phyloP scores from a whole-genome alignment of 352 stramenopile species.

The Pythium inflatum region DNA sequence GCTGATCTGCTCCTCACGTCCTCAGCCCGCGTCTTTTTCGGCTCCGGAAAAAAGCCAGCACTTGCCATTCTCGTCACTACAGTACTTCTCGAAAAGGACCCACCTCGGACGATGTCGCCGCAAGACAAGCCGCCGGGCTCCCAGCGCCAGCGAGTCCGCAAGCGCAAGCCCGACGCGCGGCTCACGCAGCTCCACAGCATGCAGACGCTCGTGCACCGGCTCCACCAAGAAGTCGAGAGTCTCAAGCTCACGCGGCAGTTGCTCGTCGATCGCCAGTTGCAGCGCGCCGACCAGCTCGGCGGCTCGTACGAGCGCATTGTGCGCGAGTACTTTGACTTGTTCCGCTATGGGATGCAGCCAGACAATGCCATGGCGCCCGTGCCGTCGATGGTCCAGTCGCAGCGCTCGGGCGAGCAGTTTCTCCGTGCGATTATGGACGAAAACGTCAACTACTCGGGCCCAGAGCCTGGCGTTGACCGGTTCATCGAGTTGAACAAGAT shows the following conservation, averaged over 20 bases:
- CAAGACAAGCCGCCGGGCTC: constrained; percentile 13
- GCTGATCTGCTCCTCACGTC: no score
- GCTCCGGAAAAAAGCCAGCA: no score
- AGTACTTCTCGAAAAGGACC: no score
- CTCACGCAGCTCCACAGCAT: constrained; percentile 20
- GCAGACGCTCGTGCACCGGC: constrained; percentile 22
- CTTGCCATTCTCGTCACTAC: neutral
- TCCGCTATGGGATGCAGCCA: constrained; percentile 20
- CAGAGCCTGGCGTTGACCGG: neutral
- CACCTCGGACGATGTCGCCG: no score
- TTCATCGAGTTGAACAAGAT: constrained; percentile 22
- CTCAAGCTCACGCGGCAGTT: constrained; percentile 26
- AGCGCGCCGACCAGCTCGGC: constrained; percentile 16
- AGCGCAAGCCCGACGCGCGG: constrained; percentile 24
- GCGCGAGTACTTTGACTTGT: constrained; percentile 24
- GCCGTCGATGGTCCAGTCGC: constrained; percentile 9
- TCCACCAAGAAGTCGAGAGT: constrained; percentile 28
- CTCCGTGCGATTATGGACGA: constrained; percentile 22
- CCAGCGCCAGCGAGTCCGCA: constrained; percentile 14
- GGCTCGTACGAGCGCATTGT: constrained; percentile 23
- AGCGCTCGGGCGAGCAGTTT: constrained; percentile 6
- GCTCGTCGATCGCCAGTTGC: constrained; percentile 20
- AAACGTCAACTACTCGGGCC: constrained; percentile 16
- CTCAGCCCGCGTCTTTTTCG: neutral
- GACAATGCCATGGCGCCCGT: constrained; percentile 7